Base-by-base conservation (phyloP, 257 asterid genomes). In the Primulina huaijiensis region DNA sequence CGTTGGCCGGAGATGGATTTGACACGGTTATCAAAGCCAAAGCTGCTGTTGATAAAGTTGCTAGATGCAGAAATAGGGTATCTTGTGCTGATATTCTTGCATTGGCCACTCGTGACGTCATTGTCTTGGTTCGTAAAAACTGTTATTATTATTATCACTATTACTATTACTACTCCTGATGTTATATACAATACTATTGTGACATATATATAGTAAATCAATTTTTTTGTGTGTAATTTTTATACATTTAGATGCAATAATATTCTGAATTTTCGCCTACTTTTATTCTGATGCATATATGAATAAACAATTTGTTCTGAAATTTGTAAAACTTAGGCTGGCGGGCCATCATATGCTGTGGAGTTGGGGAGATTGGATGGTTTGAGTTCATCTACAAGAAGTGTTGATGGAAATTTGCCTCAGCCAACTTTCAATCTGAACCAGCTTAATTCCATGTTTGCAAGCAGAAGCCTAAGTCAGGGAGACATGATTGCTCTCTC, bases 51-150 rank as follows among this genome's bases (percentile, higher is more conserved):
- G 97, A 92, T 65, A 85, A 88, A 2, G 82, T 72, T 20, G 65
- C 84, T 1, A 66, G 72, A 2, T 92, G 98, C 77, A 78, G 2
- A 37, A 92, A 90, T n/a, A 84, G 71, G 71, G 97, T 92, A 11
- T 92, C 98, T 0, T 92, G 98, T 75, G 98, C 98, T 0, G 98
- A 92, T 67, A 88, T 92, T 86, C 92, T 92, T 8, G 90, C 95
- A 30, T 43, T 92, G 80, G 97, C 98, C 0, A 80, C 98, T 10
- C 80, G 98, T 0, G 98, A 92, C 53, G 97, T 84, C 61, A 82
- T 92, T 76, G 81, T 58, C 20, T 81, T 88, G 90, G 97, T 89
- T 10, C 0, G 89, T 82, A 62, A 19, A 37, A 7, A 7, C 8
- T 2, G 4, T 37, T 7, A 8, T 0, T 7, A 23, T n/a, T 8